Conservation (phyloP, 2,329 filamentous ascomycete species). For the Penicillium capsulatum region DNA sequence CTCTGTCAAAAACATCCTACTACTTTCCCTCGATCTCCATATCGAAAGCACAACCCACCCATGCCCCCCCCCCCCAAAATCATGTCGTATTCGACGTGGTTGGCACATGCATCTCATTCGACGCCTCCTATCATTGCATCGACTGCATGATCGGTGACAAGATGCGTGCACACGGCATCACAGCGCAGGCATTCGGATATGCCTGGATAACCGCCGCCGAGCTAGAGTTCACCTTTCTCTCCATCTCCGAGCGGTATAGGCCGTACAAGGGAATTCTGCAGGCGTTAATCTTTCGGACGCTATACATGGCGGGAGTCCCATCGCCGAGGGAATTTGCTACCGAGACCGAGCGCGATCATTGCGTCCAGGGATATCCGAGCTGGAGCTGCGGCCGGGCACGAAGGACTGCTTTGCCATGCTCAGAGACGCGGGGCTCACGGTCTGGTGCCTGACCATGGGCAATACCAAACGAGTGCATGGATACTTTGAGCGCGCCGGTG, state of each 20-base stretch:
- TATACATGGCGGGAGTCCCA: conserved; percentile 40
- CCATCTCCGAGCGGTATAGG: conserved; percentile 39
- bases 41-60: background rate
- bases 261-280: conserved; percentile 41
- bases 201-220: conserved; percentile 45
- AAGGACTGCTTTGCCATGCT: conserved; percentile 41
- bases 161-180: conserved; percentile 33
- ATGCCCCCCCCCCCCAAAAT: conserved; percentile 26
- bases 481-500: conserved; percentile 49
- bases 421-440: conserved; percentile 46
- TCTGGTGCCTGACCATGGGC: conserved; percentile 54
- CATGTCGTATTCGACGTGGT: conserved; percentile 53
- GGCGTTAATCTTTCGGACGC: conserved; percentile 43
- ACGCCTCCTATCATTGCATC: conserved; percentile 41
- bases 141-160: conserved; percentile 35
- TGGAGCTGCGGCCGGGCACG: conserved; percentile 34
- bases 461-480: conserved; percentile 49
- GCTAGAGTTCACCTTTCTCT: conserved; percentile 46
- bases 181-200: conserved; percentile 40
- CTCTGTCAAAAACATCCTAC: too few species aligned
- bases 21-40: too few species aligned
- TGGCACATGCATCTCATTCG: conserved; percentile 45
- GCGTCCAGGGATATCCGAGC: conserved; percentile 35
- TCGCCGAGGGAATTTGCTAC: conserved; percentile 39
- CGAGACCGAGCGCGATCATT: conserved; percentile 38